Evolutionary conservation across 169 alveolate genomes (phyloP).

Genomic region (Hepatocystis sp.): DNA sequence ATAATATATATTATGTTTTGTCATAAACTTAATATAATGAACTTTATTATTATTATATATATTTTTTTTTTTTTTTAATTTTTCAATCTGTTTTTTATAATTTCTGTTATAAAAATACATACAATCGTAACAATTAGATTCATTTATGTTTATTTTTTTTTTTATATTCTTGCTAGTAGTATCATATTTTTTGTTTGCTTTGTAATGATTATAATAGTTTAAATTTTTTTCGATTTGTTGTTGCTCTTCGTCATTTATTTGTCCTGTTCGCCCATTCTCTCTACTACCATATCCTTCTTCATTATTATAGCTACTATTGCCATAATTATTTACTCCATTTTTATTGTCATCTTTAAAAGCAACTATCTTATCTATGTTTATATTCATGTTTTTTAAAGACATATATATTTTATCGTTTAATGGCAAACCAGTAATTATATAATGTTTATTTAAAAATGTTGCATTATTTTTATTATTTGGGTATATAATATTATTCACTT

Average conservation of each 20-base stretch:
- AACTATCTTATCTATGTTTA: conserved; percentile 18
- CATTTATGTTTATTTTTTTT: not conserved
- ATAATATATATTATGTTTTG: conserved; percentile 3
- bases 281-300: too few relatives aligned
- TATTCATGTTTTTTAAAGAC: conserved; percentile 24
- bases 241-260: conserved; percentile 6
- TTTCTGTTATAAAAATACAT: conserved; percentile 28
- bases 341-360: too few relatives aligned
- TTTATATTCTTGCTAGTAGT: not conserved
- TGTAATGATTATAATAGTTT: not conserved
- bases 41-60: too few relatives aligned
- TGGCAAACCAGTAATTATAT: conserved; percentile 54
- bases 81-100: conserved; percentile 8
- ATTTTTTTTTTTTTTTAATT: conserved; percentile 13
- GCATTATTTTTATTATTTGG: too few relatives aligned
- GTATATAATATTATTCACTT: not conserved
- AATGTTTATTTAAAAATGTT: not conserved
- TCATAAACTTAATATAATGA: not conserved
- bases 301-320: too few relatives aligned
- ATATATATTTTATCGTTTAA: conserved; percentile 15
- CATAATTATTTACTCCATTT: too few relatives aligned
- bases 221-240: not conserved
- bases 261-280: too few relatives aligned
- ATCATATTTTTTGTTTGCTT: not conserved
- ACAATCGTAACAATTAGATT: too few relatives aligned